These are phyloP conservation scores for Lepidopterella palustris DNA, from an alignment of 495 filamentous ascomycete genomes.

Conservation along the genomic window DNA sequence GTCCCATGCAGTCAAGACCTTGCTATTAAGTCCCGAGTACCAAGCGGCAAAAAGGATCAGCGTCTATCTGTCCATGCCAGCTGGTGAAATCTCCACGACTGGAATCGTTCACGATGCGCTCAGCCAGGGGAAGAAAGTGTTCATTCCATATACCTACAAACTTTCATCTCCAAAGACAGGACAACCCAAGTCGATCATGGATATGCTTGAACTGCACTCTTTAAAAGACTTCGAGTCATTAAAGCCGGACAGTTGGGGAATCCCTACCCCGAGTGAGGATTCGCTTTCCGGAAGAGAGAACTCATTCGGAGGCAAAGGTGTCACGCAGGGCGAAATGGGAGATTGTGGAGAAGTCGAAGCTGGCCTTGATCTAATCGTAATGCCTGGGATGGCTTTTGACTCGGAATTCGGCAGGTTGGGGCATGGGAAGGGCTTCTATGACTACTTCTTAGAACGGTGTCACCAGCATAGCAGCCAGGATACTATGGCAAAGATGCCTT, in stretches of 20 bases:
- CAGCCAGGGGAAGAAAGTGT: conserved; percentile 69
- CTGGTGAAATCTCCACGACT: conserved; percentile 73
- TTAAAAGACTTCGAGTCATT: conserved; percentile 69
- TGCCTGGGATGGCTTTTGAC: conserved; percentile 95
- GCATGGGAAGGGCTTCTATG: conserved; percentile 97
- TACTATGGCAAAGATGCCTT: conserved; percentile 51
- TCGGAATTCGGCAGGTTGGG: conserved; percentile 66
- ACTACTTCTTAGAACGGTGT: conserved; percentile 79
- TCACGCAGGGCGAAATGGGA: conserved; percentile 20
- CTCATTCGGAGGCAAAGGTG: conserved; percentile 54
- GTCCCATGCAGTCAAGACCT: conserved; percentile 46
- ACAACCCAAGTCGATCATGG: conserved; percentile 65
- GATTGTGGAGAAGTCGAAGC: conserved; percentile 36
- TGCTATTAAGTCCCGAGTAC: conserved; percentile 62
- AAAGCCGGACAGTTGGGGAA: conserved; percentile 79
- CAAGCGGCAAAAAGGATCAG: conserved; percentile 64
- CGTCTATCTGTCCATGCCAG: conserved; percentile 89
- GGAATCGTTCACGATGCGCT: conserved; percentile 76
- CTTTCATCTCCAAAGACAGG: conserved; percentile 38
- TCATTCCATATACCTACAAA: conserved; percentile 80
- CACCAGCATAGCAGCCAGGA: conserved; percentile 35
- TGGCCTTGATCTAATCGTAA: conserved; percentile 77
- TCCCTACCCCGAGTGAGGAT: conserved; percentile 64
- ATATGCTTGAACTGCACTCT: conserved; percentile 77
- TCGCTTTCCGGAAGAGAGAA: conserved; percentile 59